Conservation (phyloP, 306 rosid genomes). For the Rosa multiflora region DNA sequence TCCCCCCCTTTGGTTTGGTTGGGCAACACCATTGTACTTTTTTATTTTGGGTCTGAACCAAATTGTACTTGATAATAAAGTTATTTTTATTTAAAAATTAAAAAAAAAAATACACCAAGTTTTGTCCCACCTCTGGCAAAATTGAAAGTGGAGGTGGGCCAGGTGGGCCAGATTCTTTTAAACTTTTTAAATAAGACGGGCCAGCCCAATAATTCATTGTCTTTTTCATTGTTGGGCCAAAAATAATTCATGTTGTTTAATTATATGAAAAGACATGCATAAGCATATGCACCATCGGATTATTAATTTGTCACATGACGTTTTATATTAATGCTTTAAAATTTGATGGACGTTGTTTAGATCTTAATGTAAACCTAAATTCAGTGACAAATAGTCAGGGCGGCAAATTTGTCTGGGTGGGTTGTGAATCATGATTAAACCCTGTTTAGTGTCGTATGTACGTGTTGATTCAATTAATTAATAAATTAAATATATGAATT, state of each 20-base stretch:
- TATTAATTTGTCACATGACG: neutral
- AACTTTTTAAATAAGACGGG: slow-evolving; percentile 1
- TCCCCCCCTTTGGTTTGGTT: neutral
- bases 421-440: neutral
- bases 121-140: slow-evolving; percentile 24
- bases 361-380: neutral
- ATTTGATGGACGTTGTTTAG: neutral
- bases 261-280: neutral
- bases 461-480: too few species aligned
- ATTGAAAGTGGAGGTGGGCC: slow-evolving; percentile 25
- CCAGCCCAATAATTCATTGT: slow-evolving; percentile 14
- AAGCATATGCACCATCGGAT: neutral
- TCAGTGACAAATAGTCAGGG: neutral
- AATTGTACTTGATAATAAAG: too few species aligned
- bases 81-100: too few species aligned
- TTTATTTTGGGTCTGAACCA: too few species aligned
- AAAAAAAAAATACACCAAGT: neutral
- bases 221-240: neutral
- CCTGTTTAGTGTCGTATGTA: neutral
- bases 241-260: neutral
- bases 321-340: neutral
- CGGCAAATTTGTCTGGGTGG: neutral
- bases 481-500: too few species aligned
- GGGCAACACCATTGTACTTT: too few species aligned
- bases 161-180: slow-evolving; percentile 28